Evolutionary conservation across 805 yeast species (phyloP), one percentile per base, ranked within the genome.

Genomic region (Wickerhamiella nectarea): DNA sequence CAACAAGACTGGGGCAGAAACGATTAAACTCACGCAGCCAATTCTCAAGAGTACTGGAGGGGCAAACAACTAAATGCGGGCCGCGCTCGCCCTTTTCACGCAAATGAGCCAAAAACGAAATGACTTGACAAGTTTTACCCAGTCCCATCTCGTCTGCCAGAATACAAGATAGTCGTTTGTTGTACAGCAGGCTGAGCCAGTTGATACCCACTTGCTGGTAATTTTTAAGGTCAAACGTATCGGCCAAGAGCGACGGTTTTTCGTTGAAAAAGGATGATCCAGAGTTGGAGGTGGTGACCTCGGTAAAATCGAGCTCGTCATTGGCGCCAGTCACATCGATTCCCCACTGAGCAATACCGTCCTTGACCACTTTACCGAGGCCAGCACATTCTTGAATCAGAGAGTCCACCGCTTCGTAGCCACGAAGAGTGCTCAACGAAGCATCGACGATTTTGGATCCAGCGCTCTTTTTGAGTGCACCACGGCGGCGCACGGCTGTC

Each of bases 111-210:
- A 91, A 65, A 57, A 91, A 91, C 6, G 96, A 72, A 62, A 91
- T 89, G 25, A 91, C 95, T 63, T 91, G 97, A 59, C 94, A 81
- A 0, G 98, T 91, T 59, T 91, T 91, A 47, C 99, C 99, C 39
- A 91, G 68, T 4, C 69, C 99, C 99, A 91, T 91, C 60, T 91
- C 99, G 64, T 91, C 99, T 0, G 98, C 99, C 39, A 91, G 67
- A 45, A 91, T 91, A 64, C 98, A 87, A 6, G 95, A 85, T 45
- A 91, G 68, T 14, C 76, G 71, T 56, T 80, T 76, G 46, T 74
- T 75, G 59, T 89, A 91, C 24, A 91, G 67, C 44, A 89, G 61
- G 49, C 78, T 71, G 44, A 91, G 67, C 99, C 99, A 91, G 59
- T 91, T 91, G 42, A 91, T 65, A 37, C 99, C 99, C n/a, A 87